Evolutionary conservation across 2,329 filamentous ascomycete genomes (phyloP).

Genomic region (Aspergillus vadensis): DNA sequence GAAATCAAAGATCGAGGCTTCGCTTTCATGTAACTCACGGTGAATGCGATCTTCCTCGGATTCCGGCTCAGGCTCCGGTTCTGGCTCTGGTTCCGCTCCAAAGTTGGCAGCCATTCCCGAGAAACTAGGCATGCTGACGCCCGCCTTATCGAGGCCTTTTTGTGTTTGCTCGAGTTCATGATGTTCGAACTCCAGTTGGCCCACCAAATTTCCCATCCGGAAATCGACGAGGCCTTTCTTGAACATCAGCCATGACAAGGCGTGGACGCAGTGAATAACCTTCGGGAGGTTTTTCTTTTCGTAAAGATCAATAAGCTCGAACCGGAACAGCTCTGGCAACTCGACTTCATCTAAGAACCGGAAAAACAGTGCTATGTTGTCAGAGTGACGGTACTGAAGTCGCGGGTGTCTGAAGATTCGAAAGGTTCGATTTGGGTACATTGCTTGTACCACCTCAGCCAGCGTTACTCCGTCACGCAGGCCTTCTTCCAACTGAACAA

Average conservation of each 20-base stretch:
- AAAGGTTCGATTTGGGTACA: slow-evolving; percentile 73
- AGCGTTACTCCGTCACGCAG: slow-evolving; percentile 90
- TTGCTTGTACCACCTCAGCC: slow-evolving; percentile 87
- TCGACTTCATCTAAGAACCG: slow-evolving; percentile 88
- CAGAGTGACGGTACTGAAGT: slow-evolving; percentile 91
- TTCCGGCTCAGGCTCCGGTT: slow-evolving; percentile 74
- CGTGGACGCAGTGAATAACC: slow-evolving; percentile 98
- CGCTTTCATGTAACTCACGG: slow-evolving; percentile 76
- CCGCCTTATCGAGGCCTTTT: slow-evolving; percentile 93
- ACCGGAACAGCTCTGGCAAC: slow-evolving; percentile 91
- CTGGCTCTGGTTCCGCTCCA: slow-evolving; percentile 77
- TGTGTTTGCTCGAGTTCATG: slow-evolving; percentile 97
- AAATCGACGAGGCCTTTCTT: slow-evolving; percentile 94
- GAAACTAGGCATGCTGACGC: slow-evolving; percentile 95
- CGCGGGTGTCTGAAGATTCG: slow-evolving; percentile 84
- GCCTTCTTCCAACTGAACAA: slow-evolving; percentile 90
- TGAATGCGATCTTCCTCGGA: slow-evolving; percentile 88
- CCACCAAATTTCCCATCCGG: slow-evolving; percentile 92
- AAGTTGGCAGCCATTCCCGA: slow-evolving; percentile 96
- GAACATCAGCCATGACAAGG: slow-evolving; percentile 94
- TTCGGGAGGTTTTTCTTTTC: slow-evolving; percentile 99
- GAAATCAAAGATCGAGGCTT: slow-evolving; percentile 71
- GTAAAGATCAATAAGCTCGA: slow-evolving; percentile 95
- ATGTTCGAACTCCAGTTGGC: slow-evolving; percentile 94
- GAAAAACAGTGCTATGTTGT: slow-evolving; percentile 97